phyloP scores from a whole-genome alignment of 352 stramenopile species.

The Phytophthora megakarya region DNA sequence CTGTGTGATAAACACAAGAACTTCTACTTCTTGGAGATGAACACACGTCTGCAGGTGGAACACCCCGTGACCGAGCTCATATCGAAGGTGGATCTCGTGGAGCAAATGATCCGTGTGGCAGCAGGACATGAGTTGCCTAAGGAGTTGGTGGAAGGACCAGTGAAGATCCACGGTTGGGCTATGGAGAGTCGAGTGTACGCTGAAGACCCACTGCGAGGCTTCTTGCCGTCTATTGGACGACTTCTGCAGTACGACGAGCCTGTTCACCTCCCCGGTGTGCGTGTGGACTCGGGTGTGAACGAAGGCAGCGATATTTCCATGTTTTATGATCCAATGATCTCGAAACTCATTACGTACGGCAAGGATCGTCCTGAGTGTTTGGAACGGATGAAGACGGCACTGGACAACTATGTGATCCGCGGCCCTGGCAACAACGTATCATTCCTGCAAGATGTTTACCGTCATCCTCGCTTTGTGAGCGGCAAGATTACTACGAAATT shows the following conservation, averaged over 20 bases:
- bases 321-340: conserved; percentile 98
- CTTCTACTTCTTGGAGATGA: conserved; percentile 99
- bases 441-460: conserved; percentile 93
- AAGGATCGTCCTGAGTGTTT: conserved; percentile 85
- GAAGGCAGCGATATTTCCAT: conserved; percentile 94
- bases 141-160: conserved; percentile 65
- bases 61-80: conserved; percentile 97
- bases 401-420: conserved; percentile 96
- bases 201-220: conserved; percentile 95
- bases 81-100: conserved; percentile 93
- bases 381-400: conserved; percentile 80
- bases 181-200: conserved; percentile 97
- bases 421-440: conserved; percentile 95
- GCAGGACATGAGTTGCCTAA: conserved; percentile 90
- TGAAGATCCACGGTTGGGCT: conserved; percentile 75
- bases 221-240: conserved; percentile 94
- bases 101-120: conserved; percentile 96
- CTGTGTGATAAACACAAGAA: conserved; percentile 96
- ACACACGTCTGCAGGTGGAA: conserved; percentile 94
- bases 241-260: conserved; percentile 95
- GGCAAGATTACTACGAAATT: conserved; percentile 98
- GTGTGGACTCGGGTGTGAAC: conserved; percentile 92
- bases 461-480: conserved; percentile 88
- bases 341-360: conserved; percentile 93
- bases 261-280: conserved; percentile 63